Percentiles rank a stretch among this genome's conserved stretches.
These are phyloP conservation scores for Crithidia sp. DNA, from an alignment of 208 protist species.

Conservation along the genomic window DNA sequence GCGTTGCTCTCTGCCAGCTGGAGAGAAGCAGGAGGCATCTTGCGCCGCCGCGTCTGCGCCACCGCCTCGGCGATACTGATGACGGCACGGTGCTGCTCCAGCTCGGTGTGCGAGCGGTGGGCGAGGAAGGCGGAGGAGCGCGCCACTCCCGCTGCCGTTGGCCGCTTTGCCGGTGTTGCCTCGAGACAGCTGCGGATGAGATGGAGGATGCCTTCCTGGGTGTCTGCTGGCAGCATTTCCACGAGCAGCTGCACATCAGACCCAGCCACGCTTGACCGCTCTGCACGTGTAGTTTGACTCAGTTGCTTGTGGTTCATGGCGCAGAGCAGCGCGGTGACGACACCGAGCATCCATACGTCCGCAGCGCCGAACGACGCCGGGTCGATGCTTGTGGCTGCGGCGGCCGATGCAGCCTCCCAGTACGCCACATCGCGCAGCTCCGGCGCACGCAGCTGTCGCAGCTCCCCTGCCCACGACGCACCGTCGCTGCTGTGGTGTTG, in stretches of 20 bases:
- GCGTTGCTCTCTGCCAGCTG: constrained; percentile 13
- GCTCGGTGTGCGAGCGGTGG: not conserved
- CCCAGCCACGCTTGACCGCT: constrained; percentile 7
- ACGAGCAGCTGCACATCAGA: not conserved
- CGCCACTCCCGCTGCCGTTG: constrained; percentile 5
- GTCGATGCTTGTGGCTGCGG: not conserved
- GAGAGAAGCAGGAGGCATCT: constrained; percentile 11
- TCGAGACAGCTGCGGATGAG: constrained; percentile 28
- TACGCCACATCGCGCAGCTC: constrained; percentile 15
- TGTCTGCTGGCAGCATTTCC: constrained; percentile 11
- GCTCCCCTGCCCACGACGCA: not conserved
- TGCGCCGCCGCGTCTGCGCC: constrained; percentile 2
- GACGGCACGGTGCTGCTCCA: constrained; percentile 14
- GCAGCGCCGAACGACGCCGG: constrained; percentile 3
- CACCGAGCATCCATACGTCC: constrained; percentile 25
- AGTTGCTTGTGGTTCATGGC: constrained; percentile 13
- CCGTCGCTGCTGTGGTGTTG: no score
- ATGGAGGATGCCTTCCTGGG: constrained; percentile 2
- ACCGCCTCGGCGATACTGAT: constrained; percentile 31
- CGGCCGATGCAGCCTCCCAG: not conserved
- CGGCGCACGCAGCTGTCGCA: constrained; percentile 1
- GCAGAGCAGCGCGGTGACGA: constrained; percentile 25
- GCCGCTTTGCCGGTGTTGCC: not conserved
- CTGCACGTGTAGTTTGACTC: not conserved
- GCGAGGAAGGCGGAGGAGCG: constrained; percentile 6